Evolutionary conservation across 148 eudicot genomes (phyloP).

Genomic region (Silene latifolia): DNA sequence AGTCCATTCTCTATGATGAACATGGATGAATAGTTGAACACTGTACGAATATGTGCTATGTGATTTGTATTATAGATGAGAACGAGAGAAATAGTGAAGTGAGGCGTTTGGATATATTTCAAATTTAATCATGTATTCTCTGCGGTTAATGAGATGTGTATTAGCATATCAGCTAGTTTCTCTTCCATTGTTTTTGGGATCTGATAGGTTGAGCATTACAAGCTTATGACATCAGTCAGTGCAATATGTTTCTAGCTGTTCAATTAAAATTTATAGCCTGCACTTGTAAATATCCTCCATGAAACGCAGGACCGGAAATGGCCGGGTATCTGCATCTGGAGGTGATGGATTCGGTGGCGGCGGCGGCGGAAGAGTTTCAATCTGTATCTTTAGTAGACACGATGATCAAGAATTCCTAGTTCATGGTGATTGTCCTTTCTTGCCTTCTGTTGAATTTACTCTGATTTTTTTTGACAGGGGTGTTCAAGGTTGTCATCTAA

Average conservation of each 20-base stretch:
- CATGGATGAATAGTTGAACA: neutral
- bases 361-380: slow-evolving; percentile 90
- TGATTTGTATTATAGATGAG: too few species aligned
- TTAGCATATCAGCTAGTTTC: neutral
- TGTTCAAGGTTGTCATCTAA: neutral
- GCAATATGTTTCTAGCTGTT: slow-evolving; percentile 7
- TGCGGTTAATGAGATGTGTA: neutral
- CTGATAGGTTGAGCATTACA: slow-evolving; percentile 3
- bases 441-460: neutral
- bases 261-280: slow-evolving; percentile 7
- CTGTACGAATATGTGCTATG: too few species aligned
- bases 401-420: slow-evolving; percentile 56
- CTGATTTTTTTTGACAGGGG: neutral
- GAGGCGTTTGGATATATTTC: too few species aligned
- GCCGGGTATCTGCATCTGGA: slow-evolving; percentile 73
- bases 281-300: slow-evolving; percentile 3
- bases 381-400: slow-evolving; percentile 61
- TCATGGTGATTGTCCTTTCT: slow-evolving; percentile 52
- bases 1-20: neutral
- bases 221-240: neutral
- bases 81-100: too few species aligned
- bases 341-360: slow-evolving; percentile 98
- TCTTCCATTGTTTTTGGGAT: slow-evolving; percentile 2
- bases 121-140: neutral
- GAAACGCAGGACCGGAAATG: slow-evolving; percentile 73